These are phyloP conservation scores for Pterocarpus macrocarpus DNA, from an alignment of 306 rosid species.

Conservation along the genomic window DNA sequence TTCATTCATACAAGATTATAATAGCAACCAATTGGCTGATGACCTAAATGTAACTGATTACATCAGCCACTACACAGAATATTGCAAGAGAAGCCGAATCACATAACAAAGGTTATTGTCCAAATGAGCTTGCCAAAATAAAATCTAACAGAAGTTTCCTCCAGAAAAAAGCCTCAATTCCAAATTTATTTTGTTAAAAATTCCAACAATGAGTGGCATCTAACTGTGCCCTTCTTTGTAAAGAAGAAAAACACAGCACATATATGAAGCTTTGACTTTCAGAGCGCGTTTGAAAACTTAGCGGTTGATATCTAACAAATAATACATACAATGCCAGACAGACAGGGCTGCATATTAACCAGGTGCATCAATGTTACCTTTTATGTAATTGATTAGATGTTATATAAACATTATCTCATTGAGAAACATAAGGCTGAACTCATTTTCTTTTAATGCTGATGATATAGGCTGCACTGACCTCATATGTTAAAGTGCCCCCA, in stretches of 20 bases:
- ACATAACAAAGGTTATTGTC: not conserved
- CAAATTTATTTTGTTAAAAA: not conserved
- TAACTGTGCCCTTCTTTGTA: not conserved
- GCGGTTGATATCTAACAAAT: not conserved
- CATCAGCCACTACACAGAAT: not conserved
- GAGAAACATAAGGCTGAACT: constrained; percentile 35
- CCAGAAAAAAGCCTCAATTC: not conserved
- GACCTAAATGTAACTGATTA: not conserved
- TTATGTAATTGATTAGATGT: not conserved
- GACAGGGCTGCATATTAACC: not conserved
- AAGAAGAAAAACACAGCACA: not conserved
- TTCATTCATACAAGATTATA: not conserved
- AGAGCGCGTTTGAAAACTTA: not conserved
- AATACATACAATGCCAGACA: constrained; percentile 23
- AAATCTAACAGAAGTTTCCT: not conserved
- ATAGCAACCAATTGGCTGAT: constrained; percentile 9
- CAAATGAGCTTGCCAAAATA: not conserved
- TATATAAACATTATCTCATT: constrained; percentile 19
- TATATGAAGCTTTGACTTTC: not conserved
- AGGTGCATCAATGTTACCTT: not conserved
- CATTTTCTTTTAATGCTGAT: constrained; percentile 15
- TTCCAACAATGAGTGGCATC: not conserved
- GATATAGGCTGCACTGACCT: constrained; percentile 54
- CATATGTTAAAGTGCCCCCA: constrained; percentile 76
- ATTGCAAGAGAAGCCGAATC: constrained; percentile 6